Evolutionary conservation across 176 grass and related monocot species (phyloP), one percentile per base, ranked within the genome.

Genomic region (Coix lacrymajobi): DNA sequence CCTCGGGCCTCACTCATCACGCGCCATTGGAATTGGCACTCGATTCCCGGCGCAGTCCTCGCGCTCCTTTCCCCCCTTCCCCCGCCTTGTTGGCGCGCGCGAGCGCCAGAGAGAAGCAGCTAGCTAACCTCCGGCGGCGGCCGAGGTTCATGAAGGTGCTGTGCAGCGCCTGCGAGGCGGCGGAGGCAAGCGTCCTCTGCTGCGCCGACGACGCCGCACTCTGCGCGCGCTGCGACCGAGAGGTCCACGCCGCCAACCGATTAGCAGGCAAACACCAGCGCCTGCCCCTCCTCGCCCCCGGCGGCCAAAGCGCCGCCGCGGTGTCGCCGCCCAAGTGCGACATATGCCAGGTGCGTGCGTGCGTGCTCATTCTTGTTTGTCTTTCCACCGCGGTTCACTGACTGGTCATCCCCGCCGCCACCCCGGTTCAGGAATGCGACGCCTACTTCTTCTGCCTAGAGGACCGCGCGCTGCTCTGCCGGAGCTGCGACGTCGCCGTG

Each of bases 401-500:
- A 24, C 20, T 43, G 41, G 54, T 11, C n/a, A 58, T 58, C n/a
- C 56, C 12, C 54, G 54, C 54, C 56, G 41, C 66, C 43, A 31
- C 52, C 37, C 70, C 51, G 22, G 11, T 66, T n/a, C 34, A 52
- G 79, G 83, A 83, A 75, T 77, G 85, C 78, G 90, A 90, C 73
- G 96, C 93, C 36, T 96, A 96, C 86, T 99, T 99, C 73, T 99
- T 99, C 89, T 99, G 96, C 84, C 79, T 99, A 2, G 91, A 99
- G 83, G 96, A 99, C 76, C 93, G 96, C 49, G 91, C 96, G 16
- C 82, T 99, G 69, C 87, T 96, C 45, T 99, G 96, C 87, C 73
- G 93, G 63, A 94, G 85, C 82, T 99, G 96, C 71, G 96, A 99
- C 80, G 82, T 96, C 69, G 79, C 96, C 48, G 90, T 99, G 71